Base-by-base conservation (phyloP, 768 basidiomycete species). In the Suillus cothurnatus region DNA sequence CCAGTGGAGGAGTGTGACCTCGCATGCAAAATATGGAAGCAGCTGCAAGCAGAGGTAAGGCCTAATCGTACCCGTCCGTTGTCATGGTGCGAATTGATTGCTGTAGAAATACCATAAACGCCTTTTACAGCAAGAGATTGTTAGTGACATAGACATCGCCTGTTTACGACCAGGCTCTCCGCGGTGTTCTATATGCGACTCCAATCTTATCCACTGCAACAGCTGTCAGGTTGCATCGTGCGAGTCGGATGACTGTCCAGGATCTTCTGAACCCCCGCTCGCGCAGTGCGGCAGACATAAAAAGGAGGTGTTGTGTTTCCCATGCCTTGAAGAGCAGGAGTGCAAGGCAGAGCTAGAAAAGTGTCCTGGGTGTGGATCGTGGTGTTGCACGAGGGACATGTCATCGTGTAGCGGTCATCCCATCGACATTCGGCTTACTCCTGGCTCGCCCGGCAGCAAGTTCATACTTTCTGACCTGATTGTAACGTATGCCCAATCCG, bases 151-250 rank as follows among this genome's bases (percentile, higher is more conserved):
- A 36, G 56, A 57, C n/a, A 17, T 23, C 31, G n/a, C 32, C 21
- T 55, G 31, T 55, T 32, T 14, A 34, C 31, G 31, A 55, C 21
- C 53, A 55, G 15, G 56, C 14, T 57, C 56, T 57, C 34, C 34
- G 7, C n/a, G 34, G 8, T 57, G 56, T 57, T 21, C 34, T 57
- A 36, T 57, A 57, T 57, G 56, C n/a, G 56, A 57, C n/a, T 57
- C 56, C n/a, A 36, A 57, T 23, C 56, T 57, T 57, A 57, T 57
- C 34, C 34, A 57, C 34, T 57, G 56, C 23, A 26, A 38, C 5
- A 19, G 36, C 17, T 58, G 56, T 58, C 36, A 38, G 36, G 36
- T 58, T 26, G 56, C 36, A 38, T 58, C 56, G 23, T 58, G 56
- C 56, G 23, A 36, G 36, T 26, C 23, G 23, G 15, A 58, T 26